Evolutionary conservation across 108 stramenopile genomes (phyloP).

Genomic region (Cyclostephanos invisitatus): DNA sequence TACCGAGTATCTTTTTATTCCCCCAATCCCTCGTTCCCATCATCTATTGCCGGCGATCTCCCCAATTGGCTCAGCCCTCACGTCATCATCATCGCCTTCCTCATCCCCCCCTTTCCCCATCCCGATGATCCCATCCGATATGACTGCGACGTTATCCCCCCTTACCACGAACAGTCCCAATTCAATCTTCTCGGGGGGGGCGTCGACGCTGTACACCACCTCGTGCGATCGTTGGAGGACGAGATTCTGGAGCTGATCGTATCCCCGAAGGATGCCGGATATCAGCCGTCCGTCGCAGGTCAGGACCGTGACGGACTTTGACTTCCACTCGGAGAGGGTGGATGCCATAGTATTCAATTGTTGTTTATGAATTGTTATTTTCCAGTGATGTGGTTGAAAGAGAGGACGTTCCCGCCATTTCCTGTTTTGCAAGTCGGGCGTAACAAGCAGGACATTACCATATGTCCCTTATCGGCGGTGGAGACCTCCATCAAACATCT

Average conservation of each 20-base stretch:
- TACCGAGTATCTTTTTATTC: too few relatives aligned
- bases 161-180: constrained; percentile 81
- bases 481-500: too few relatives aligned
- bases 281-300: constrained; percentile 86
- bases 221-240: constrained; percentile 73
- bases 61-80: constrained; percentile 47
- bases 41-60: constrained; percentile 41
- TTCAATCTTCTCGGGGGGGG: constrained; percentile 69
- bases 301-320: constrained; percentile 68
- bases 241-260: constrained; percentile 88
- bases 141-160: constrained; percentile 81
- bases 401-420: too few relatives aligned
- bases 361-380: too few relatives aligned
- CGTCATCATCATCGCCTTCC: not conserved
- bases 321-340: constrained; percentile 69
- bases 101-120: constrained; percentile 14
- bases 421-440: too few relatives aligned
- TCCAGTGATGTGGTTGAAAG: too few relatives aligned
- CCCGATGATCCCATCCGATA: not conserved
- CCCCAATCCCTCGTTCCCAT: not conserved
- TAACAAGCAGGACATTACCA: too few relatives aligned
- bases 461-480: too few relatives aligned
- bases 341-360: constrained; percentile 58
- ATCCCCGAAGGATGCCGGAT: constrained; percentile 64
- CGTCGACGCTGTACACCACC: constrained; percentile 60